phyloP scores from a whole-genome alignment of 225 moss, liverwort and hornwort genomes.

The Anthoceros angustus region DNA sequence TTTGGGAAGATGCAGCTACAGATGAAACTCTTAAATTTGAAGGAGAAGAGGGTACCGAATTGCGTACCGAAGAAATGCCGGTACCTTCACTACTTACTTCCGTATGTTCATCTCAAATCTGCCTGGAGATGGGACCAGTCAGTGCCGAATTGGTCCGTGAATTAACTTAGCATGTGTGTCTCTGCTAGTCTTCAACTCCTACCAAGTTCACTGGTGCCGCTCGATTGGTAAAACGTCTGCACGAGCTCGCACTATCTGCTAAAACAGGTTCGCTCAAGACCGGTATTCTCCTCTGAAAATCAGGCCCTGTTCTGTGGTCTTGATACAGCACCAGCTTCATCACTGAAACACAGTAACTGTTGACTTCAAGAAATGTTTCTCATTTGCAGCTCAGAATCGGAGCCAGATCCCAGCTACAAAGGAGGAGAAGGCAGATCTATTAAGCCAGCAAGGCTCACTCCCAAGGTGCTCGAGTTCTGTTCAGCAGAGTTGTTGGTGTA shows the following conservation, averaged over 20 bases:
- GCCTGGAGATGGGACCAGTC: background rate
- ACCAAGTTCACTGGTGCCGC: conserved; percentile 68
- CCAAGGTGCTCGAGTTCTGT: conserved; percentile 36
- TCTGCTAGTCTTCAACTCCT: conserved; percentile 43
- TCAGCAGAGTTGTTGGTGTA: conserved; percentile 40
- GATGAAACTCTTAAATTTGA: conserved; percentile 24
- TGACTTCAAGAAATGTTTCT: background rate
- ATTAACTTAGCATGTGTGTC: background rate
- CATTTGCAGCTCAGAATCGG: conserved; percentile 64
- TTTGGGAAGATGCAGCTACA: conserved; percentile 46
- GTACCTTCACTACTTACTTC: background rate
- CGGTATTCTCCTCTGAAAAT: background rate
- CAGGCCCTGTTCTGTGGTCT: background rate
- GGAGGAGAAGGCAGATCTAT: conserved; percentile 49
- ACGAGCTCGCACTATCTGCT: conserved; percentile 59
- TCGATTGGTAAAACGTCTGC: conserved; percentile 76
- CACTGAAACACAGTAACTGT: background rate
- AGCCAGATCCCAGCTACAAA: conserved; percentile 27
- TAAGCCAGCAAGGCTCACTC: conserved; percentile 57
- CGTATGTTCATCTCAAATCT: too few relatives aligned
- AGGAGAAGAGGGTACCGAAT: conserved; percentile 16
- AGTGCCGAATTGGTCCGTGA: background rate
- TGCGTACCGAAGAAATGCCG: conserved; percentile 36
- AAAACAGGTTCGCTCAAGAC: background rate
- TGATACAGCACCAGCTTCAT: too few relatives aligned